Evolutionary conservation across 495 filamentous ascomycete species (phyloP), one percentile per base, ranked within the genome.

Genomic region (Cudoniella acicularis): DNA sequence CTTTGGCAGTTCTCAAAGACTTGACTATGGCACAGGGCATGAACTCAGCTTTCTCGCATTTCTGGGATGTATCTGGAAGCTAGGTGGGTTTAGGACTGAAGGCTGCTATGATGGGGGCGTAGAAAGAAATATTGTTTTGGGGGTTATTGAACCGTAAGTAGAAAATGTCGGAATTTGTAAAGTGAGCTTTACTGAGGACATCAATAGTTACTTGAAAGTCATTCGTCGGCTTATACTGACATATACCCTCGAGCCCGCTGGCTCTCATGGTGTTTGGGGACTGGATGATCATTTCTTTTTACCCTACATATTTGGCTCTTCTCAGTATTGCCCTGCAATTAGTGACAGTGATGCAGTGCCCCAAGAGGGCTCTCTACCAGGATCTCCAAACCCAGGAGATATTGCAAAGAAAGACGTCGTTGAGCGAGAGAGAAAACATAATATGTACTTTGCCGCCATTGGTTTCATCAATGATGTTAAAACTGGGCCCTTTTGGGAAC

Each of bases 391-490:
- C 49, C 86, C 92, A 1, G 70, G 73, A 4, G 83, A 84, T 56
- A 82, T 97, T 3, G 77, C 81, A 10, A 92, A 91, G 62, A 65
- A 75, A 1, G 73, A 72, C 22, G 70, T 83, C 16, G 92, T 96
- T 25, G 79, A 89, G 45, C 73, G 79, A 43, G 84, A 92, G 69
- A 77, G 90, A 53, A 76, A 78, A 52, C 75, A 65, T 13, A 96
- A 97, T 70, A 82, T 99, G 77, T 99, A 99, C 71, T 99, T 97
- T 77, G 87, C 86, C n/a, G 95, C 94, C n/a, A 82, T 99, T 61
- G 92, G 90, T 9, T 99, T 99, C 74, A 97, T 99, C 67, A 88
- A 96, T 69, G 95, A 98, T 74, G 94, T 99, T 52, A 99, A 99
- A 70, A 91, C 77, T 54, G 94, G 94, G 0, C 94, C 95, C 1